Evolutionary conservation across 352 stramenopile genomes (phyloP), one percentile per base, ranked within the genome.

Genomic region (Pythium utonaiense): DNA sequence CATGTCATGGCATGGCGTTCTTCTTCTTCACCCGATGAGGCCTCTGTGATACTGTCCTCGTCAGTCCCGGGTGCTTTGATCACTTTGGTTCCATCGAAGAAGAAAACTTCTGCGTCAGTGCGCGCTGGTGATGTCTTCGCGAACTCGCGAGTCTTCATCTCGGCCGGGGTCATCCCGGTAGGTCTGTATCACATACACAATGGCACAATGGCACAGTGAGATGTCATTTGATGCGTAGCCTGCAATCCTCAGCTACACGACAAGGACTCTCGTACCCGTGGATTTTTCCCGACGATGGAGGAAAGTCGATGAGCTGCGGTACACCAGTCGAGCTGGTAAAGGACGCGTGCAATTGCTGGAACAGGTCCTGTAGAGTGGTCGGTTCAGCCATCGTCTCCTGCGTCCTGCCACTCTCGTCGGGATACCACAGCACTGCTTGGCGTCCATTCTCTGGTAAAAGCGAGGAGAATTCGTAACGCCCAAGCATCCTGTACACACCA

Each of bases 61-160:
- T 66, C 57, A 19, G 28, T 56, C 36, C 25, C 2, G 13, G 41
- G 8, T 6, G 27, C n/a, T 28, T 60, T 55, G 21, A 79, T 57
- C 19, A 71, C 57, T 45, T 71, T 68, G 1, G 71, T 69, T 24
- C 55, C 71, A 34, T 77, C 71, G 27, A 79, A 77, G 40, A 79
- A 79, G 25, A 79, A 77, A 6, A 77, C 71, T 45, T 79, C 71
- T 0, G 61, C 36, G 0, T 67, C 59, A 6, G 27, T 21, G 17
- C 19, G 21, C 10, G 12, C 6, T 12, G 51, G 51, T 13, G 34
- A 57, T 45, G 14, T 21, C 51, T 52, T 21, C 3, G 22, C 10
- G 6, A 21, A n/a, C n/a, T n/a, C n/a, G n/a, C n/a, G n/a, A n/a
- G n/a, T n/a, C n/a, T n/a, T n/a, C n/a, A n/a, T n/a, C n/a, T n/a